Percentiles rank a stretch among this genome's conserved stretches.
Evolutionary conservation across 2,329 filamentous ascomycete genomes (phyloP).

Genomic region (Tricladium varicosporioides): DNA sequence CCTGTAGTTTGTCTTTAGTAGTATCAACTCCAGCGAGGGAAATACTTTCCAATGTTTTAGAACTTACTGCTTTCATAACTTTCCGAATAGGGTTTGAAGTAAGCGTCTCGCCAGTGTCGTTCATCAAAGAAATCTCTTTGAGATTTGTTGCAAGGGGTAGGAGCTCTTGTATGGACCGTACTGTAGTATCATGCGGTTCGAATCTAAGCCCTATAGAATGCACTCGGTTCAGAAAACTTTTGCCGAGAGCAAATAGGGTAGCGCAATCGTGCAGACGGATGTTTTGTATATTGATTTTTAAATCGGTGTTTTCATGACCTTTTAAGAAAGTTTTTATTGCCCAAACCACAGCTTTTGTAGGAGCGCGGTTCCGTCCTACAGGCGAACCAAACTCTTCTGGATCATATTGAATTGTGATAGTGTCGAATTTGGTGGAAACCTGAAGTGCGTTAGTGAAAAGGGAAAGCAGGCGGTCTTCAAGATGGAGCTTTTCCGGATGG

Average conservation of each 20-base stretch:
- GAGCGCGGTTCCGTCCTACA: neutral
- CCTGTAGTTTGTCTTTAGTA: neutral
- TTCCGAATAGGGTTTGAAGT: neutral
- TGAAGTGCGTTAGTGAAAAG: neutral
- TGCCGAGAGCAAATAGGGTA: neutral
- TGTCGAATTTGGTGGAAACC: neutral
- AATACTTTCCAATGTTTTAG: neutral
- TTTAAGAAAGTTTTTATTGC: neutral
- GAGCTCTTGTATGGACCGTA: neutral
- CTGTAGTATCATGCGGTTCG: neutral
- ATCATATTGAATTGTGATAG: neutral
- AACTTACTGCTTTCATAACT: neutral
- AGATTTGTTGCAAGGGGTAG: neutral
- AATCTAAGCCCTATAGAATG: neutral
- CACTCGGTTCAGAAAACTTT: neutral
- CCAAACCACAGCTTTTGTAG: neutral
- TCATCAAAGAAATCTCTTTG: neutral
- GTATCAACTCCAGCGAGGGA: neutral
- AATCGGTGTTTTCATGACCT: neutral
- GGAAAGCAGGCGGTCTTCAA: neutral
- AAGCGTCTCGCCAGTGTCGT: neutral
- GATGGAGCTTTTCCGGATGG: neutral
- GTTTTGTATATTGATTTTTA: neutral
- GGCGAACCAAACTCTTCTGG: neutral
- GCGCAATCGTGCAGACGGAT: neutral